A percentile compares a stretch with the other conserved stretches of the same genome.
Evolutionary conservation across 2,329 filamentous ascomycete genomes (phyloP).

Genomic region (Aspergillus floridensis): DNA sequence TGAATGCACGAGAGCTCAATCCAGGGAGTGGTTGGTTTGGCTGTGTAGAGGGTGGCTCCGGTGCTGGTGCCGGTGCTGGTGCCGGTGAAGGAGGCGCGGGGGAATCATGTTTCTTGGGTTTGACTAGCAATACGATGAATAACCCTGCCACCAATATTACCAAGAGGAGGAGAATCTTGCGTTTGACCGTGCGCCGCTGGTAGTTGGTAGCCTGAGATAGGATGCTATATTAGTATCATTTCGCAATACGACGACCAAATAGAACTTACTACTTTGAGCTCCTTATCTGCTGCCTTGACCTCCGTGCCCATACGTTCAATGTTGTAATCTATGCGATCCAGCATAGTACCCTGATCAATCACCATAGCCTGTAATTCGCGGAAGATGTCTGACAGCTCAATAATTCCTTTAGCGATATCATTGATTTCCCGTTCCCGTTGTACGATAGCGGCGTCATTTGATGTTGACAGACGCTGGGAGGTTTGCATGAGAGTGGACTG

Average conservation of each 20-base stretch:
- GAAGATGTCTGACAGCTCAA: slow-evolving; percentile 94
- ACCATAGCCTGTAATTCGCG: slow-evolving; percentile 95
- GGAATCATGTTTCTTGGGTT: slow-evolving; percentile 58
- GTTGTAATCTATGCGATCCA: slow-evolving; percentile 96
- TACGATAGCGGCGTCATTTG: slow-evolving; percentile 78
- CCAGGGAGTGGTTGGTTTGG: slow-evolving; percentile 21
- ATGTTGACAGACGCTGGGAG: slow-evolving; percentile 53
- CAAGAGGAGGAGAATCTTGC: slow-evolving; percentile 89
- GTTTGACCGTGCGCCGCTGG: slow-evolving; percentile 81
- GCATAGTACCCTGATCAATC: slow-evolving; percentile 84
- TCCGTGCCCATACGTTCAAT: slow-evolving; percentile 93
- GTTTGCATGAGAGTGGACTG: slow-evolving; percentile 84
- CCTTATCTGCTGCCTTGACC: slow-evolving; percentile 88
- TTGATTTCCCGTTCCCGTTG: slow-evolving; percentile 96
- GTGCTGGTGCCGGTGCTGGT: slow-evolving; percentile 15
- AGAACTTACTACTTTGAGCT: slow-evolving; percentile 68
- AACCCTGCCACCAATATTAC: slow-evolving; percentile 79
- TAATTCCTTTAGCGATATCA: slow-evolving; percentile 96
- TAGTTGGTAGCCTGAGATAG: slow-evolving; percentile 67
- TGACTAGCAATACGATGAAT: slow-evolving; percentile 79
- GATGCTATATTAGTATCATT: slow-evolving; percentile 1
- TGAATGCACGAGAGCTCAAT: slow-evolving; percentile 19
- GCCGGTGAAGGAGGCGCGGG: slow-evolving; percentile 15
- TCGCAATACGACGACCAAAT: neutral
- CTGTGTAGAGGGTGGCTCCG: slow-evolving; percentile 13